Evolutionary conservation across 768 basidiomycete genomes (phyloP), one percentile per base, ranked within the genome.

Genomic region (Xanthoconium purpureum): DNA sequence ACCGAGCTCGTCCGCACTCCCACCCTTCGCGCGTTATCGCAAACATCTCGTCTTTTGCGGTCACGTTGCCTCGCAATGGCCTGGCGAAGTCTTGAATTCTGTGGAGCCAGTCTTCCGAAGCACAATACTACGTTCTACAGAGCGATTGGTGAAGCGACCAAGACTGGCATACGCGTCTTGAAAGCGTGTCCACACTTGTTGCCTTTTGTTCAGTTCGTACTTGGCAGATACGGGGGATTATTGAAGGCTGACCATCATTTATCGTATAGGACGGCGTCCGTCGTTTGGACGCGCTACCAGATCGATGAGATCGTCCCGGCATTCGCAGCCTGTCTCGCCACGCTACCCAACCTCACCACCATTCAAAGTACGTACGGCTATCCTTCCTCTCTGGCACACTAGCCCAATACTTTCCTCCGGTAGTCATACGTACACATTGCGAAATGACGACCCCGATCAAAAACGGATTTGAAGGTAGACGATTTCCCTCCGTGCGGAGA

Each of bases 11-110:
- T n/a, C 47, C 51, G 52, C 10, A 47, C 48, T 11, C 43, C 38
- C 17, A 39, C 37, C 33, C 47, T 54, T n/a, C 52, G 52, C 1
- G 57, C 43, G 2, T n/a, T 63, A 28, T 63, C 58, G 5, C 24
- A 39, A 39, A 63, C 53, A 13, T 57, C 47, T 2, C 39, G 52
- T 7, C 18, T 57, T 2, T 39, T 64, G 12, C 52, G 63, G 13
- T 52, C 50, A 3, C 58, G 24, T 24, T 24, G 24, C 24, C 24
- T 24, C 24, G 24, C 24, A 24, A 24, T 24, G 24, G 24, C 24
- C 55, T 64, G 62, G 63, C 53, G 14, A 29, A 53, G 35, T 12
- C 5, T 57, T 4, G 50, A 55, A 5, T 36, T 63, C 1, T 63
- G 52, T 35, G 17, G 42, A 15, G 43, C 29, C 14, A 37, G 37